A percentile compares a stretch with the other conserved stretches of the same genome.
Evolutionary conservation across 352 stramenopile species (phyloP).

Genomic region (Phytophthora parvispora): DNA sequence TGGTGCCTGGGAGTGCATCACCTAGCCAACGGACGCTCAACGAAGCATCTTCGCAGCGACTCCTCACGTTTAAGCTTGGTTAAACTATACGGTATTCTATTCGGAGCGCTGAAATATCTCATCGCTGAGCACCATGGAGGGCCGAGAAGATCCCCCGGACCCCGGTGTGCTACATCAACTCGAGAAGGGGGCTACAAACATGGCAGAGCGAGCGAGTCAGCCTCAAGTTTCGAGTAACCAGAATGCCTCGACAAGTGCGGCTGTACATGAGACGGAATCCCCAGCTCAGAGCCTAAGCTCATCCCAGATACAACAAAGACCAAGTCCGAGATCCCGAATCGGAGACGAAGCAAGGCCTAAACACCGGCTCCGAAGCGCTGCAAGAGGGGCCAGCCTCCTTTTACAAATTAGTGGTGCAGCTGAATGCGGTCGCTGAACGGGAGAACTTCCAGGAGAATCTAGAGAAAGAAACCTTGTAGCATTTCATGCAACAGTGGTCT

Average conservation of each 20-base stretch:
- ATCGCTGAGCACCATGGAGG: neutral
- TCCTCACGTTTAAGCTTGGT: neutral
- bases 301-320: too few relatives aligned
- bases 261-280: too few relatives aligned
- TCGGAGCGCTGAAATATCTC: neutral
- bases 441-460: neutral
- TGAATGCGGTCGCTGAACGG: neutral
- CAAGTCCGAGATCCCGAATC: too few relatives aligned
- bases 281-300: too few relatives aligned
- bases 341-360: too few relatives aligned
- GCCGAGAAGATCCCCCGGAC: neutral
- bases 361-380: too few relatives aligned
- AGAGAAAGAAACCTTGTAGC: neutral
- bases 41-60: neutral
- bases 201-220: neutral
- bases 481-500: neutral
- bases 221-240: neutral
- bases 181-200: neutral
- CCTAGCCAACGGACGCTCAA: neutral
- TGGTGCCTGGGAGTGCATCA: too few relatives aligned
- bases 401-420: too few relatives aligned
- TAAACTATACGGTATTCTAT: neutral
- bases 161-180: neutral
- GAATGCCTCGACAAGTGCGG: too few relatives aligned
- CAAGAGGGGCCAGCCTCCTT: too few relatives aligned